Percentiles rank a stretch among this genome's conserved stretches.
phyloP scores from a whole-genome alignment of 1,284 basidiomycete genomes.

The Fomitopsis betulina region DNA sequence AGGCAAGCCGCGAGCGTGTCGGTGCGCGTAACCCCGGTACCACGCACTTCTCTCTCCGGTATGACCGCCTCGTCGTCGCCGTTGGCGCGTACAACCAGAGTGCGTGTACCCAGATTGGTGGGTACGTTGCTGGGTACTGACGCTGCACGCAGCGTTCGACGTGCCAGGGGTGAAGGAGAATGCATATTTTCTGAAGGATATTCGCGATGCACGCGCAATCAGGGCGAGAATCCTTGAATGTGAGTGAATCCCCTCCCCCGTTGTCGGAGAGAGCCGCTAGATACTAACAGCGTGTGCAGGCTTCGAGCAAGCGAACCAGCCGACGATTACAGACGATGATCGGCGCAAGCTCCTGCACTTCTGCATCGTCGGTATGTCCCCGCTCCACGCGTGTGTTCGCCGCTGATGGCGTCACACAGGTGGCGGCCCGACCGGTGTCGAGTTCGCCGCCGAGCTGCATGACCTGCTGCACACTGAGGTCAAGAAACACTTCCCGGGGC shows the following conservation, averaged over 20 bases:
- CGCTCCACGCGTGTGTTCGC: background rate
- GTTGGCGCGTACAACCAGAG: slow-evolving; percentile 85
- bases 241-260: too few species aligned
- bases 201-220: slow-evolving; percentile 79
- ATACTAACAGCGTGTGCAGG: too few species aligned
- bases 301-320: slow-evolving; percentile 79
- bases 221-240: slow-evolving; percentile 73
- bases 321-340: slow-evolving; percentile 60
- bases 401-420: slow-evolving; percentile 33
- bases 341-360: slow-evolving; percentile 71
- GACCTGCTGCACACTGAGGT: slow-evolving; percentile 82
- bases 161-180: slow-evolving; percentile 72
- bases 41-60: slow-evolving; percentile 46
- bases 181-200: slow-evolving; percentile 80
- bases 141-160: slow-evolving; percentile 44
- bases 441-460: slow-evolving; percentile 84
- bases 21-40: slow-evolving; percentile 1
- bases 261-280: too few species aligned
- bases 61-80: slow-evolving; percentile 82
- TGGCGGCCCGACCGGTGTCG: slow-evolving; percentile 77
- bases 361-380: slow-evolving; percentile 67
- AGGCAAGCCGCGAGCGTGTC: background rate
- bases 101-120: slow-evolving; percentile 28
- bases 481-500: slow-evolving; percentile 54
- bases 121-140: background rate